Conservation (phyloP, 2,329 filamentous ascomycete genomes). For the Colletotrichum echinochloae region DNA sequence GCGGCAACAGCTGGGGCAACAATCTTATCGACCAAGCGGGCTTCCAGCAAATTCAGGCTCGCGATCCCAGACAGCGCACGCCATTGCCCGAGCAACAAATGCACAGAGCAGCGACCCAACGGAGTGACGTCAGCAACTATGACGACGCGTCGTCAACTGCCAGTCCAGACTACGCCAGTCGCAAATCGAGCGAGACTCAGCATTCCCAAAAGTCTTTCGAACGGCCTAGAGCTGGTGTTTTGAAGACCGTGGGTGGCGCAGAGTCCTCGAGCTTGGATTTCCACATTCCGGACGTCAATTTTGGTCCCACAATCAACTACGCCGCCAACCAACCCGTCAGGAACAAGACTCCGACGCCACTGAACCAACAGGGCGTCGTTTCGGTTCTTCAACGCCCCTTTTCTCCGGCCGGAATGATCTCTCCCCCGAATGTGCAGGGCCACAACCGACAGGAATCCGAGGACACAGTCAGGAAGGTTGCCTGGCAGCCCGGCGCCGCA, state of each 20-base stretch:
- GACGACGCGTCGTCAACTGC: conserved; percentile 74
- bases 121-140: conserved; percentile 61
- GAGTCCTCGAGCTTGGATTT: conserved; percentile 51
- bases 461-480: conserved; percentile 73
- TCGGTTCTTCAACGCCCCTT: conserved; percentile 47
- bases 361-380: conserved; percentile 43
- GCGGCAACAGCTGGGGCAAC: conserved; percentile 53
- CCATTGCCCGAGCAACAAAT: conserved; percentile 43
- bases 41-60: conserved; percentile 59
- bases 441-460: conserved; percentile 62
- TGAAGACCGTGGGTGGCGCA: conserved; percentile 79
- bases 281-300: conserved; percentile 81
- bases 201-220: conserved; percentile 63
- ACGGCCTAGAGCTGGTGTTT: conserved; percentile 80
- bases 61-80: conserved; percentile 43
- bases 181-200: conserved; percentile 61
- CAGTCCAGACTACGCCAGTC: conserved; percentile 83
- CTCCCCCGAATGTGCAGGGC: conserved; percentile 45
- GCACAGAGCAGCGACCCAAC: conserved; percentile 48
- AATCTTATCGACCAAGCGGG: conserved; percentile 61
- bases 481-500: conserved; percentile 82
- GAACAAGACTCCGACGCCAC: conserved; percentile 48
- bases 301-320: conserved; percentile 85
- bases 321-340: conserved; percentile 50
- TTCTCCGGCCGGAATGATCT: conserved; percentile 46